Conservation (phyloP, 495 filamentous ascomycete species). For the Penicillium arizonense region DNA sequence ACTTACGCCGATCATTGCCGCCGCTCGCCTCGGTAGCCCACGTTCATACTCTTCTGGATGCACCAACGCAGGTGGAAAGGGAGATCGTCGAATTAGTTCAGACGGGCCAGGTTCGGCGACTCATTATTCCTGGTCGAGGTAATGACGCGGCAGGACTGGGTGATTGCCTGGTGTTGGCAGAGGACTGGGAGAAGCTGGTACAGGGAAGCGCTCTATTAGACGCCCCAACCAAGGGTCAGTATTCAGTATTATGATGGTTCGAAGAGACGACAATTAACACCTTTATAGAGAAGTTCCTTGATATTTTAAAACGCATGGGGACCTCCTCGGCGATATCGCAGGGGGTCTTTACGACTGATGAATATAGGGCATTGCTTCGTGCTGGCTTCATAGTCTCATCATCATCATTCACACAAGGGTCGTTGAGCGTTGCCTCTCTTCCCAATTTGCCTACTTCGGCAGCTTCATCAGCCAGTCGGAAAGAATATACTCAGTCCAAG, state of each 20-base stretch:
- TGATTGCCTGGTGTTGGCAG: slow-evolving; percentile 65
- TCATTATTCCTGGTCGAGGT: slow-evolving; percentile 66
- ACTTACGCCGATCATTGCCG: slow-evolving; percentile 63
- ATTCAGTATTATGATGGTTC: background rate
- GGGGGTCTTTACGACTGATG: slow-evolving; percentile 46
- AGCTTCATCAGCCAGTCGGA: slow-evolving; percentile 57
- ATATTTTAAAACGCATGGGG: slow-evolving; percentile 53
- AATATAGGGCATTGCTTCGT: slow-evolving; percentile 59
- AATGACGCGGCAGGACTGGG: slow-evolving; percentile 58
- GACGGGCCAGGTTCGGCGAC: slow-evolving; percentile 58
- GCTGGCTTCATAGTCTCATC: slow-evolving; percentile 70
- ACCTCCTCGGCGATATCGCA: slow-evolving; percentile 50
- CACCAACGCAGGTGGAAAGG: slow-evolving; percentile 69
- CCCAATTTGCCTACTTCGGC: slow-evolving; percentile 47
- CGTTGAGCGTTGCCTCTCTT: slow-evolving; percentile 50
- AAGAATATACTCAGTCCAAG: slow-evolving; percentile 2
- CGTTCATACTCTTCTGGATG: slow-evolving; percentile 63
- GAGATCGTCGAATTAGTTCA: slow-evolving; percentile 66
- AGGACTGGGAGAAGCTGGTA: slow-evolving; percentile 62
- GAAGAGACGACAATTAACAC: background rate
- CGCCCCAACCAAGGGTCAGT: slow-evolving; percentile 45
- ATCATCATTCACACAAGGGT: slow-evolving; percentile 41
- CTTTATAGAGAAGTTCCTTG: slow-evolving; percentile 50
- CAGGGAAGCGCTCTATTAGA: slow-evolving; percentile 41
- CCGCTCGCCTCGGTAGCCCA: slow-evolving; percentile 70